Conservation (phyloP, 2,329 filamentous ascomycete species). For the Diplodia seriata region DNA sequence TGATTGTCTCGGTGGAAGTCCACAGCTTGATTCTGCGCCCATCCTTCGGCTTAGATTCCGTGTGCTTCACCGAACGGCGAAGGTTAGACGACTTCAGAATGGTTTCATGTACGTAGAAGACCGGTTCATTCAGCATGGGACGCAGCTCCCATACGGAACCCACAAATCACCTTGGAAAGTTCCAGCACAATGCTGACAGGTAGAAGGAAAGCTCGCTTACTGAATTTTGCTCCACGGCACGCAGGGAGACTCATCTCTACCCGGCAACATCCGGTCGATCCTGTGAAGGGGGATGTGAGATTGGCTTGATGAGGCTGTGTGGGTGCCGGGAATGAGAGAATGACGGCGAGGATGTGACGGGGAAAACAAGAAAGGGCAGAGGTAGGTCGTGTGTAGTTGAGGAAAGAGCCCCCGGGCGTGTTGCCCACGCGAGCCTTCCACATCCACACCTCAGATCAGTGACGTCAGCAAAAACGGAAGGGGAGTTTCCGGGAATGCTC, state of each 20-base stretch:
- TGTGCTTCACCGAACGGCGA: too few relatives aligned
- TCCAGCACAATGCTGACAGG: background rate
- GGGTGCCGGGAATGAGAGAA: background rate
- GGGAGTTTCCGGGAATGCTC: background rate
- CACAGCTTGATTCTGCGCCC: background rate
- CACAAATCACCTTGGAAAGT: background rate
- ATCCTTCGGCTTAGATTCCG: background rate
- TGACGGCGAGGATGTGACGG: background rate
- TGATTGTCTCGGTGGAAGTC: too few relatives aligned
- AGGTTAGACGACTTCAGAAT: background rate
- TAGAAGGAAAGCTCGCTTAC: background rate
- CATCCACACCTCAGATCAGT: background rate
- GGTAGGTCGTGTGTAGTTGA: too few relatives aligned
- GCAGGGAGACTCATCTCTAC: too few relatives aligned
- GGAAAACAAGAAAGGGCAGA: background rate
- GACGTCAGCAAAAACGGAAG: background rate
- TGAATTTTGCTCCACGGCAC: background rate
- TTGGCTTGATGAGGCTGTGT: background rate
- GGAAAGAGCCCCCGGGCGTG: background rate
- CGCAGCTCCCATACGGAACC: background rate
- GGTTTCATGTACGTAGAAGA: background rate
- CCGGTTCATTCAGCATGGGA: too few relatives aligned
- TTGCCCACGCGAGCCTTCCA: background rate
- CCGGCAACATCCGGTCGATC: too few relatives aligned
- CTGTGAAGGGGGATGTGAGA: background rate